Base-by-base conservation (phyloP, 2,329 filamentous ascomycete genomes). In the Sclerotinia trifoliorum region DNA sequence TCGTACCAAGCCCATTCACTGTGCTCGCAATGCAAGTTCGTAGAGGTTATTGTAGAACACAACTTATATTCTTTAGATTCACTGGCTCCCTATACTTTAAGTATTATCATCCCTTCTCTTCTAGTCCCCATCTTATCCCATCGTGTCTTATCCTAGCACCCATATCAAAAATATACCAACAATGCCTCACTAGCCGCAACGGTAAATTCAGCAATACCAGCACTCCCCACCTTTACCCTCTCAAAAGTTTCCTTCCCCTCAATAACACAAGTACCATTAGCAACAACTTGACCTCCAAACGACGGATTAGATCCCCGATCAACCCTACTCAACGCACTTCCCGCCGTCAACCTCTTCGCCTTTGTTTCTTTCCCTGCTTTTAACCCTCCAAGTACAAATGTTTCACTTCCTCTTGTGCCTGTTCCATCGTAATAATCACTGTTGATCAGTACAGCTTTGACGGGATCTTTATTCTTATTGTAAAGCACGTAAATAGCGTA, bases 111-210 rank as follows among this genome's bases (percentile, higher is more conserved):
- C 5, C 3, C 29, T 21, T 10, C 29, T 49, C 24, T 58, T n/a
- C n/a, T 29, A 15, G 11, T 15, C 11, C 11, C 8, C 21, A 54
- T n/a, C 21, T 29, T 19, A 39, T 5, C 35, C 35, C 35, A 39
- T 39, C 35, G 8, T 11, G 0, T 4, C 32, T 32, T 8, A 48
- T 35, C 11, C 46, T 19, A 32, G 3, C 11, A 5, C 17, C 39
- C 55, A 2, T 29, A 70, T 65, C 71, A 68, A 15, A 85, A 69
- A 74, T 83, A 82, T 32, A 85, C 78, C 60, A 85, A 68, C 67
- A 85, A 73, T 6, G 82, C 83, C 73, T 85, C 83, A 8, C 80
- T 81, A 7, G 82, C 83, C 26, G 74, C 75, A 29, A 85, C 67
- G 1, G 75, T 77, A 65, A 83, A 80, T 0, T 78, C 81, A 1